Evolutionary conservation across 257 asterid species (phyloP), one percentile per base, ranked within the genome.

Genomic region (Handroanthus guayacan): DNA sequence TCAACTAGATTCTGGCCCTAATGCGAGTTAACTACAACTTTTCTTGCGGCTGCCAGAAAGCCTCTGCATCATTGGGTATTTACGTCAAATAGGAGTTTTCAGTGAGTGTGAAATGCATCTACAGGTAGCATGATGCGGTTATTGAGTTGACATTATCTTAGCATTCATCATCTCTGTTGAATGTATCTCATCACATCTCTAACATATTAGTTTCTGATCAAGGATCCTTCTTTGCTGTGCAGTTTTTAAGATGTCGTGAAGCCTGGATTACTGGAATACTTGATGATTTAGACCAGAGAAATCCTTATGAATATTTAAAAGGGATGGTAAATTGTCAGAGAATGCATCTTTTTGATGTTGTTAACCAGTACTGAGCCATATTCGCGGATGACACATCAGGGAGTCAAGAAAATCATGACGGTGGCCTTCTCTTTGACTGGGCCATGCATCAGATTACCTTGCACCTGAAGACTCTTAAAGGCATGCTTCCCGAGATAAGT

Each of bases 351-450:
- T 93, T 95, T 82, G 98, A 95, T 80, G 98, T 95, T 80, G 97
- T 95, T 83, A 95, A 90, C 90, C 99, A 95, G 78, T 95, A 95
- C 79, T 89, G 99, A 79, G 98, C 99, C 51, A 95, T 91, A 82
- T 95, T 95, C 44, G 89, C 96, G 20, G 98, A 95, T 87, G 96
- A 91, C 84, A 88, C 98, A 36, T 91, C 98, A 65, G 97, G 93
- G 75, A 93, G 85, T 83, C 98, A 95, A 86, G 97, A 91, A 82
- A 95, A 93, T 81, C 84, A 87, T 74, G 99, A 95, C 78, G 99
- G 99, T 5, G 98, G 99, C 72, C 98, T 95, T 83, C 94, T 95
- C 70, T 95, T 89, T 84, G 97, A 90, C 86, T 95, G 99, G 99
- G 96, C 98, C 82, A 88, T 90, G 97, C 99, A 95, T 83, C 99